Base-by-base conservation (phyloP, 2,329 filamentous ascomycete species). In the Ophiostoma quercus region DNA sequence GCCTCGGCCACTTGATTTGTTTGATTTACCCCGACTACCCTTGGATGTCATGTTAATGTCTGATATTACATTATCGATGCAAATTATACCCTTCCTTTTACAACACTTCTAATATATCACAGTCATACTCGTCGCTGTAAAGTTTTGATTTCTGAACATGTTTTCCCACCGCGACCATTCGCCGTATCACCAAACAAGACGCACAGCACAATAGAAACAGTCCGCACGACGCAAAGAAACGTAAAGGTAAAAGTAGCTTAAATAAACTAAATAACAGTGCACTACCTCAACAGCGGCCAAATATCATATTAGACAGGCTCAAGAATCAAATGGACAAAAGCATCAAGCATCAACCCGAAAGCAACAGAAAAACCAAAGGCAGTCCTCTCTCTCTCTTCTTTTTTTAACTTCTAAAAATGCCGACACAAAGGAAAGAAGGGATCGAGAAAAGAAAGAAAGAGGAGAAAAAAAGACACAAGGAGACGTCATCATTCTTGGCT, bases 401-500 rank as follows among this genome's bases (percentile, higher is more conserved):
- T 62, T 60, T 39, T 9, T 63, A 3, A 63, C 60, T 34, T 63
- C 60, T 63, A 63, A 37, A 37, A 29, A 63, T 63, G 32, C 32
- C 60, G 60, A 63, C 29, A 62, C 16, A 65, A 70, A 65, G 12
- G 54, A 67, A 62, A 34, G 14, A 51, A 67, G 12, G 37, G 67
- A 32, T 37, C 14, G 47, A 51, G 14, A 34, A 22, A 63, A 70
- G n/a, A 8, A 68, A 41, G 32, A 51, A n/a, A 11, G 12, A 22
- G 19, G 29, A 8, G 29, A 63, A 37, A 63, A 43, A 70, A 60
- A 60, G 5, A 25, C 43, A 62, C 16, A n/a, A 47, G 43, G 43
- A 43, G 11, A 60, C 67, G 12, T 19, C 32, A 39, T 65, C 60
- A 34, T 39, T 65, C 34, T 37, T 14, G 34, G 16, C 63, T 74